Base-by-base conservation (phyloP, 768 basidiomycete species). In the Boletellus ananas region DNA sequence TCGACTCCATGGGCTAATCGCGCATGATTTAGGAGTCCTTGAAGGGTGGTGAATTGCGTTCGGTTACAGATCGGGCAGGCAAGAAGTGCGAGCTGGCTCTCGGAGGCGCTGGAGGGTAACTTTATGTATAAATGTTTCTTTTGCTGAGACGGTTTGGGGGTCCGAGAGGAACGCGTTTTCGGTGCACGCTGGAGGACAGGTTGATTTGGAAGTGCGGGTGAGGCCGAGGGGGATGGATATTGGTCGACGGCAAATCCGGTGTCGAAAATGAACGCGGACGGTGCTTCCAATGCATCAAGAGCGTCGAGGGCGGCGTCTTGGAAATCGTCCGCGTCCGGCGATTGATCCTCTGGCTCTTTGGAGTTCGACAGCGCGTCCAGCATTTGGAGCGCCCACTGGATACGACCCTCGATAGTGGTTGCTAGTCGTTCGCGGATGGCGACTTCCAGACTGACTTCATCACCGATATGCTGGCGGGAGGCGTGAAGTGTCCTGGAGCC, bases 1-100 rank as follows among this genome's bases (percentile, higher is more conserved):
- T 79, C 74, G 35, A 74, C 62, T 13, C 69, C 63, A 50, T 79
- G 78, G 9, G 72, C 65, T n/a, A 79, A 60, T 16, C 79, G 75
- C 35, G 74, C 76, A 56, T 79, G 78, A 44, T 79, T 79, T 25
- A 80, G 64, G 34, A 80, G 67, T 12, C 78, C 78, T 50, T 79
- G 78, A 7, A 80, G 67, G 21, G 69, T 78, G 20, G 74, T 76
- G 56, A 79, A 78, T 41, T 80, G 75, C 7, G 68, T 70, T 18
- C 78, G 72, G 9, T 57, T 40, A 51, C 78, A 79, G 45, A 70
- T 72, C 0, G 72, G 68, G 57, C 78, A 79, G 5, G 58, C 63
- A 34, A 79, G 70, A 40, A 69, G 50, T 5, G 59, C 63, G 17
- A 71, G 50, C 23, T 70, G 65, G 17, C 58, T 62, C 20, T 60